Percentiles rank a stretch among this genome's conserved stretches.
Evolutionary conservation across 2,329 filamentous ascomycete genomes (phyloP).

Genomic region (Plenodomus lindquistii): DNA sequence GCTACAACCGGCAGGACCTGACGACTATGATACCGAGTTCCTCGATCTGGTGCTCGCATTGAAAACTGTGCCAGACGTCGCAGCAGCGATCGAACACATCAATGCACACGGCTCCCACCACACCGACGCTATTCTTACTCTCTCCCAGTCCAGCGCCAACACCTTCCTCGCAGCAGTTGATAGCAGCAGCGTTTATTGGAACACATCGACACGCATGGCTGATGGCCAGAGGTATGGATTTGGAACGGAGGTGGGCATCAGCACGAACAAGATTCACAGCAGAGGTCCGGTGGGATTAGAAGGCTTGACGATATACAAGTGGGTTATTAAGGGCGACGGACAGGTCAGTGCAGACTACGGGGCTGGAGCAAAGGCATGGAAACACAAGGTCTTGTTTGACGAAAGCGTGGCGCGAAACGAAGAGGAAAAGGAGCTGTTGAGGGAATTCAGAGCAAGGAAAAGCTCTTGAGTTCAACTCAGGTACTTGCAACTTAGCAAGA

Average conservation of each 20-base stretch:
- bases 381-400: conserved; percentile 56
- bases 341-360: conserved; percentile 80
- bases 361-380: conserved; percentile 58
- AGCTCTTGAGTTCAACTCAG: neutral
- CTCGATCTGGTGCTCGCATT: conserved; percentile 82
- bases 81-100: conserved; percentile 82
- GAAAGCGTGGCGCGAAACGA: conserved; percentile 36
- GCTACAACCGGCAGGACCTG: conserved; percentile 67
- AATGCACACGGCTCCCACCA: conserved; percentile 85
- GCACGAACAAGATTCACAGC: conserved; percentile 97
- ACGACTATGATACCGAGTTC: conserved; percentile 88
- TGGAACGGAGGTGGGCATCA: conserved; percentile 96
- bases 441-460: conserved; percentile 31
- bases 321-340: conserved; percentile 80
- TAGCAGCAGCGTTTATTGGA: conserved; percentile 94
- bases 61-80: conserved; percentile 69
- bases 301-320: conserved; percentile 96
- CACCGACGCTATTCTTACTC: conserved; percentile 56
- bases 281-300: conserved; percentile 92
- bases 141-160: conserved; percentile 7
- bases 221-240: conserved; percentile 98
- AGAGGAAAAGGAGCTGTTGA: conserved; percentile 39
- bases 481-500: too few relatives aligned
- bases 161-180: conserved; percentile 69
- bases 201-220: conserved; percentile 89